Evolutionary conservation across 1,139 yeast species (phyloP).

Genomic region (Candida glucosophila): DNA sequence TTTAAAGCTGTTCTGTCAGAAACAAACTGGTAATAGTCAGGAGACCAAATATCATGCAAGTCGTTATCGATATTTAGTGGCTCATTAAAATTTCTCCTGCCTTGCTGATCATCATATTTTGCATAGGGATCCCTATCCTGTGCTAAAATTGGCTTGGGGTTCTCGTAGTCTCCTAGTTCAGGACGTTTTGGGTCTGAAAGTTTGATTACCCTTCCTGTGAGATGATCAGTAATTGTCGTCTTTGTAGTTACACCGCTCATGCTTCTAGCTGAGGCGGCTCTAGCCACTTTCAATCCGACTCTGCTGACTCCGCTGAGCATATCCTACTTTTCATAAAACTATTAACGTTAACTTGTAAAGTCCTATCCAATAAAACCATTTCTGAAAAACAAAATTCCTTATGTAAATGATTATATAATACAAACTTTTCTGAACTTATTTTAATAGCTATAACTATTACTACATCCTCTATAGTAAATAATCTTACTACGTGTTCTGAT

Average conservation of each 20-base stretch:
- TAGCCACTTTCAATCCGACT: background rate
- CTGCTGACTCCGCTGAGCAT: too few species aligned
- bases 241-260: conserved; percentile 25
- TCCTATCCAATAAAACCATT: too few species aligned
- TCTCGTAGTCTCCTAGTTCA: conserved; percentile 38
- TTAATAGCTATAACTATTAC: too few species aligned
- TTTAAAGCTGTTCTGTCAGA: conserved; percentile 55
- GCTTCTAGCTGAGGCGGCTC: background rate
- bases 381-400: too few species aligned
- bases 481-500: too few species aligned
- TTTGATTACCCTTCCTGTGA: conserved; percentile 31
- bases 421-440: too few species aligned
- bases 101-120: conserved; percentile 75
- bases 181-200: conserved; percentile 39
- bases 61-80: conserved; percentile 68
- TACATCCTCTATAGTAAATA: too few species aligned
- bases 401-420: too few species aligned
- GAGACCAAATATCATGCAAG: conserved; percentile 78
- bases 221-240: conserved; percentile 33
- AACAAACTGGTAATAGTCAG: conserved; percentile 61
- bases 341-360: too few species aligned
- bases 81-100: conserved; percentile 70
- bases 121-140: conserved; percentile 61
- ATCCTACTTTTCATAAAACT: too few species aligned
- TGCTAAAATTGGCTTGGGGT: conserved; percentile 41